phyloP scores from a whole-genome alignment of 345 rosid species.

The Camelina laxa region DNA sequence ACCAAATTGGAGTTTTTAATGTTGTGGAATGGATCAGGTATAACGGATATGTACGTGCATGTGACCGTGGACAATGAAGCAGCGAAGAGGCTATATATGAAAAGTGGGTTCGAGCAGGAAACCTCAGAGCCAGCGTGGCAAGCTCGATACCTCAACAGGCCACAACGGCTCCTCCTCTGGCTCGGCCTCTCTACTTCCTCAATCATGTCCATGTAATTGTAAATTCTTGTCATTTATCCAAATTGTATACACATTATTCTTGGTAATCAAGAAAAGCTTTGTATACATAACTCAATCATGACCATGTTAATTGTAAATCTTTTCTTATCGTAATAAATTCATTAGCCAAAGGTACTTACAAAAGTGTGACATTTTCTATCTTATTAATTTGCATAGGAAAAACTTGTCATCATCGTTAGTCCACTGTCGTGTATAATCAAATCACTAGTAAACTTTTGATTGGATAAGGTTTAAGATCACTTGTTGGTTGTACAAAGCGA shows the following conservation, averaged over 20 bases:
- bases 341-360: background rate
- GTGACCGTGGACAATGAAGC: slow-evolving; percentile 82
- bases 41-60: slow-evolving; percentile 89
- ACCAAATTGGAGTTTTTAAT: background rate
- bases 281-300: background rate
- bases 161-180: slow-evolving; percentile 83
- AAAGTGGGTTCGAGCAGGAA: slow-evolving; percentile 74
- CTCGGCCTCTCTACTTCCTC: slow-evolving; percentile 47
- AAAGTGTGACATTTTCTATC: background rate
- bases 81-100: slow-evolving; percentile 77
- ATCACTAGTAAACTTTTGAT: background rate
- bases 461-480: slow-evolving; percentile 20
- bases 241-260: slow-evolving; percentile 5
- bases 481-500: slow-evolving; percentile 7
- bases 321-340: background rate
- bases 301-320: background rate
- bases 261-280: slow-evolving; percentile 16
- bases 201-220: slow-evolving; percentile 32
- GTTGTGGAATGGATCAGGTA: slow-evolving; percentile 56
- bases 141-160: slow-evolving; percentile 84
- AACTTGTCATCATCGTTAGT: slow-evolving; percentile 17
- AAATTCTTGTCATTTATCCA: background rate
- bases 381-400: background rate
- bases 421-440: background rate
- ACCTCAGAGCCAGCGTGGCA: slow-evolving; percentile 92